phyloP scores from a whole-genome alignment of 106 monocot genomes.

The Apostasia shenzhenica region DNA sequence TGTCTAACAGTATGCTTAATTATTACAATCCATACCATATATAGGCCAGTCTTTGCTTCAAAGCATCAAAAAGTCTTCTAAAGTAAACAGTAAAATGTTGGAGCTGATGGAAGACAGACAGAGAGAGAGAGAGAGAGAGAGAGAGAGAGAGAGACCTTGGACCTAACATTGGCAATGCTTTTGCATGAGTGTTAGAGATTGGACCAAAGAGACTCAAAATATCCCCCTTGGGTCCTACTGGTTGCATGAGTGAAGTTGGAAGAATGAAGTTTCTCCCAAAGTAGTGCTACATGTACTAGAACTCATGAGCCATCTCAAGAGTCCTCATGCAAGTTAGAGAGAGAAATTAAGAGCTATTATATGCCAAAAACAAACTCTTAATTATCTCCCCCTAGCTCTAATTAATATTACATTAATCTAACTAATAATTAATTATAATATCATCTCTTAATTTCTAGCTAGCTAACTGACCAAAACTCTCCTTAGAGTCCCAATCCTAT shows the following conservation, averaged over 20 bases:
- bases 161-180: slow-evolving; percentile 14
- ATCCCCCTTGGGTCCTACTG: slow-evolving; percentile 10
- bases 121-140: slow-evolving; percentile 19
- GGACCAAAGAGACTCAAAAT: slow-evolving; percentile 27
- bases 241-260: neutral
- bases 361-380: slow-evolving; percentile 28
- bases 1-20: neutral
- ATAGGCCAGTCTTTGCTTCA: neutral
- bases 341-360: neutral
- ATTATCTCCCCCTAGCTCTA: slow-evolving; percentile 9
- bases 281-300: slow-evolving; percentile 7
- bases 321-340: neutral
- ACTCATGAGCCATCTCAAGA: slow-evolving; percentile 21
- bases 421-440: neutral
- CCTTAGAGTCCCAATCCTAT: slow-evolving; percentile 3
- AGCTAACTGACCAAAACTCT: slow-evolving; percentile 13
- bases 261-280: neutral
- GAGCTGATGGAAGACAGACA: neutral
- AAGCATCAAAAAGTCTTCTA: slow-evolving; percentile 1
- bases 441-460: slow-evolving; percentile 10
- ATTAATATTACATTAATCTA: too few species aligned
- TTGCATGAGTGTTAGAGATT: neutral
- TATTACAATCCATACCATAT: slow-evolving; percentile 5
- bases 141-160: slow-evolving; percentile 9
- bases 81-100: neutral